Percentiles rank a stretch among this genome's conserved stretches.
Evolutionary conservation across 1,284 basidiomycete genomes (phyloP).

Genomic region (Garcileccinum viscosum): DNA sequence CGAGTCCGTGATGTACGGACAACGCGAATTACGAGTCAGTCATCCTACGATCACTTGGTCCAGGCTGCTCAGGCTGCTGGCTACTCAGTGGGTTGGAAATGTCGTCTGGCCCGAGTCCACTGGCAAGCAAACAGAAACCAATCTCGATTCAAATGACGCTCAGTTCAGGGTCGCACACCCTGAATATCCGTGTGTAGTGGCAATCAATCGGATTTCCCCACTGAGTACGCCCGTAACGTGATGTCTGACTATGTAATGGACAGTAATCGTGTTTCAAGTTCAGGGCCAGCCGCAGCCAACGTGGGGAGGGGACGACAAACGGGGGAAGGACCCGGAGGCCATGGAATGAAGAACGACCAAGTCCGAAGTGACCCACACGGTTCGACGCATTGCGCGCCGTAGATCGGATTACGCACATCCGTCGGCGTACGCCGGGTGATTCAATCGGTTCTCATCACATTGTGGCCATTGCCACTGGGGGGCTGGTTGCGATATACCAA

Average conservation of each 20-base stretch:
- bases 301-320: background rate
- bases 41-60: background rate
- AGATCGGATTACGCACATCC: slow-evolving; percentile 6
- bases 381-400: background rate
- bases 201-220: slow-evolving; percentile 8
- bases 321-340: background rate
- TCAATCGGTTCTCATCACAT: background rate
- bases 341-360: background rate
- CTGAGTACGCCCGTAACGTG: background rate
- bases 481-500: background rate
- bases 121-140: background rate
- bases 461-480: background rate
- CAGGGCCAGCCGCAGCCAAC: background rate
- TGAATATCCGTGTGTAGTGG: background rate
- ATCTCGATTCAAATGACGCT: background rate
- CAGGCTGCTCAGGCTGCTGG: no score
- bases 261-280: background rate
- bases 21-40: background rate
- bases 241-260: background rate
- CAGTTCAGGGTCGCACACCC: slow-evolving; percentile 10
- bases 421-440: background rate
- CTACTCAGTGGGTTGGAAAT: background rate
- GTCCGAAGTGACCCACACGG: background rate
- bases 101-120: background rate
- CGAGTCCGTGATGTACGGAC: no score